phyloP scores from a whole-genome alignment of 2,329 filamentous ascomycete genomes.

The Venturiaceae sp. region DNA sequence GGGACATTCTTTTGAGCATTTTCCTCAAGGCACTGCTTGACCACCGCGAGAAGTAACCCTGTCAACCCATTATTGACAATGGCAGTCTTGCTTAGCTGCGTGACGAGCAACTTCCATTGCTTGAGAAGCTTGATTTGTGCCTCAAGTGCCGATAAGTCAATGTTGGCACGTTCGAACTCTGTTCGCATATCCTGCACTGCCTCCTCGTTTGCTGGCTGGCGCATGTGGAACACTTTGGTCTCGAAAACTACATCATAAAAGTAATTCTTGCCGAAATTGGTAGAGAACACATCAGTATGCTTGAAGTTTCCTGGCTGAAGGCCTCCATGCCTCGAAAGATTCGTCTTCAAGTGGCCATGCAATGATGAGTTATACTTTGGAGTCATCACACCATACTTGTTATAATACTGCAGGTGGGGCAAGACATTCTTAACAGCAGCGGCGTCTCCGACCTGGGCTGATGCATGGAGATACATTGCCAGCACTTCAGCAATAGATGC shows the following conservation, averaged over 20 bases:
- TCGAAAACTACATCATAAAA: conserved; percentile 78
- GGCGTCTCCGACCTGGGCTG: conserved; percentile 64
- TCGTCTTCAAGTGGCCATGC: conserved; percentile 75
- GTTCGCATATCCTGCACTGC: conserved; percentile 60
- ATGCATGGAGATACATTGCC: conserved; percentile 81
- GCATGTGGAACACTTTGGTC: conserved; percentile 53
- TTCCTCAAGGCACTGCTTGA: conserved; percentile 65
- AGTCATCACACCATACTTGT: conserved; percentile 68
- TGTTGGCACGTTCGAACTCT: conserved; percentile 80
- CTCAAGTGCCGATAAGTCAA: conserved; percentile 85
- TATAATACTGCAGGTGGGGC: conserved; percentile 67
- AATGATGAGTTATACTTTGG: conserved; percentile 85
- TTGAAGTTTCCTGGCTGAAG: conserved; percentile 73
- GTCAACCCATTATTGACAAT: conserved; percentile 29
- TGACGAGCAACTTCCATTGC: conserved; percentile 79
- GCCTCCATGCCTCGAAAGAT: conserved; percentile 64
- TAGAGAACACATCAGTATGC: conserved; percentile 56
- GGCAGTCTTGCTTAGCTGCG: conserved; percentile 62
- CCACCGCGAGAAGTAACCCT: conserved; percentile 57
- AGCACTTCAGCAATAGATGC: conserved; percentile 80
- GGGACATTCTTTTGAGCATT: conserved; percentile 66
- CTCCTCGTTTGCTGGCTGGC: conserved; percentile 30
- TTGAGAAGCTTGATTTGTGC: conserved; percentile 80
- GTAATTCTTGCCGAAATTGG: conserved; percentile 63
- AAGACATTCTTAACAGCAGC: conserved; percentile 62